Percentiles rank a stretch among this genome's conserved stretches.
Evolutionary conservation across 2,329 filamentous ascomycete species (phyloP).

Genomic region (Xylariaceae sp.): DNA sequence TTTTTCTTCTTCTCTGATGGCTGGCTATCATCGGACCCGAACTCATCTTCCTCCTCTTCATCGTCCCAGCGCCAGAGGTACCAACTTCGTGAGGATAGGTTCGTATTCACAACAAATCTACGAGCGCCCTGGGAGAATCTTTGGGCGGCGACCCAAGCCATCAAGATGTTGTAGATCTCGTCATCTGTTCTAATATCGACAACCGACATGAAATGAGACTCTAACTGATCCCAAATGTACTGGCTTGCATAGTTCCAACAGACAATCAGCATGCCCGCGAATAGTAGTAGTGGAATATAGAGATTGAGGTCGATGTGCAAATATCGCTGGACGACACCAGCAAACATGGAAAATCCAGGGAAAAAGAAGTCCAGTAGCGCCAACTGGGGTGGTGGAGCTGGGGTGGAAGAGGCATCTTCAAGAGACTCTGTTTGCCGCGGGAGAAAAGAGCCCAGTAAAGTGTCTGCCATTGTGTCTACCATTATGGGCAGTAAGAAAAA

Average conservation of each 20-base stretch:
- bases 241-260: slow-evolving; percentile 59
- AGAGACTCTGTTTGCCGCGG: neutral
- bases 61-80: slow-evolving; percentile 52
- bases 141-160: slow-evolving; percentile 72
- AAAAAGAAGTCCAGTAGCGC: slow-evolving; percentile 67
- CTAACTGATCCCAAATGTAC: slow-evolving; percentile 54
- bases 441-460: slow-evolving; percentile 17
- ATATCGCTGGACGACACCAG: slow-evolving; percentile 59
- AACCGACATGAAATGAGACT: slow-evolving; percentile 65
- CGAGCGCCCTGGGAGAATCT: slow-evolving; percentile 64
- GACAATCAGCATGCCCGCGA: slow-evolving; percentile 55
- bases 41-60: slow-evolving; percentile 54
- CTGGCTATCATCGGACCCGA: slow-evolving; percentile 43
- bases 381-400: slow-evolving; percentile 45
- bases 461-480: slow-evolving; percentile 33
- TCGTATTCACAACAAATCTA: slow-evolving; percentile 69
- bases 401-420: slow-evolving; percentile 1
- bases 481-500: neutral
- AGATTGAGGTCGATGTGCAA: slow-evolving; percentile 66
- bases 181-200: slow-evolving; percentile 72
- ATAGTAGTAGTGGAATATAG: slow-evolving; percentile 64
- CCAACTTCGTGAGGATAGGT: slow-evolving; percentile 59
- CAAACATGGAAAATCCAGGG: slow-evolving; percentile 67
- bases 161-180: slow-evolving; percentile 74
- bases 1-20: slow-evolving; percentile 46